Evolutionary conservation across 164 flowering plant genomes (phyloP).

Genomic region (Houttuynia cordata): DNA sequence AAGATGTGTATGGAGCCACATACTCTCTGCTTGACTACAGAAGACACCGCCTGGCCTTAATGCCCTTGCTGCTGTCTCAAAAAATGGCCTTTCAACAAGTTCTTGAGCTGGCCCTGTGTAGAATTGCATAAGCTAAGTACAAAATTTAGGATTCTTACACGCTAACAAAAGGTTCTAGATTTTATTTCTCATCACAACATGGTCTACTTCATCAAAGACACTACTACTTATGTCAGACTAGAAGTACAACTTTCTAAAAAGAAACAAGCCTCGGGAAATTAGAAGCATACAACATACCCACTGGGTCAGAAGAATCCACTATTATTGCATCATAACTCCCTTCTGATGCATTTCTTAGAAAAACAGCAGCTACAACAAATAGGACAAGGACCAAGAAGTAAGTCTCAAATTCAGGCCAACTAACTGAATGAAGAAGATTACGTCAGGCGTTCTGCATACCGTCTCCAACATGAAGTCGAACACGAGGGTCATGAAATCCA

Average conservation of each 20-base stretch:
- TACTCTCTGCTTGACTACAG: constrained; percentile 93
- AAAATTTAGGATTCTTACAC: neutral
- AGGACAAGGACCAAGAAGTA: neutral
- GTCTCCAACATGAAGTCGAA: constrained; percentile 86
- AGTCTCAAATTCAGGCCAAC: neutral
- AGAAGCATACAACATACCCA: constrained; percentile 44
- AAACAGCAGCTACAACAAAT: constrained; percentile 48
- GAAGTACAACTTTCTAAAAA: neutral
- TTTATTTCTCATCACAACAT: neutral
- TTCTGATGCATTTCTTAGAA: constrained; percentile 41
- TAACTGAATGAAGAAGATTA: neutral
- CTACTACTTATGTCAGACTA: neutral
- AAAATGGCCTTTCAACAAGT: constrained; percentile 93
- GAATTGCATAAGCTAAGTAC: neutral
- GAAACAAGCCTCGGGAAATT: neutral
- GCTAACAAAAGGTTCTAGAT: no score
- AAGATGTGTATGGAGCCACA: constrained; percentile 99
- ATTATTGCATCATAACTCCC: constrained; percentile 92
- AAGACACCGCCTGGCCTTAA: constrained; percentile 95
- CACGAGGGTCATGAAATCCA: constrained; percentile 98
- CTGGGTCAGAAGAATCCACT: constrained; percentile 97
- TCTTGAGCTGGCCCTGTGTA: constrained; percentile 92
- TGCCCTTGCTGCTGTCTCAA: constrained; percentile 72
- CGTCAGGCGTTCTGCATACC: constrained; percentile 38
- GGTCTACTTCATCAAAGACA: neutral